phyloP scores from a whole-genome alignment of 2,329 filamentous ascomycete genomes.

The Lomentospora prolificans region DNA sequence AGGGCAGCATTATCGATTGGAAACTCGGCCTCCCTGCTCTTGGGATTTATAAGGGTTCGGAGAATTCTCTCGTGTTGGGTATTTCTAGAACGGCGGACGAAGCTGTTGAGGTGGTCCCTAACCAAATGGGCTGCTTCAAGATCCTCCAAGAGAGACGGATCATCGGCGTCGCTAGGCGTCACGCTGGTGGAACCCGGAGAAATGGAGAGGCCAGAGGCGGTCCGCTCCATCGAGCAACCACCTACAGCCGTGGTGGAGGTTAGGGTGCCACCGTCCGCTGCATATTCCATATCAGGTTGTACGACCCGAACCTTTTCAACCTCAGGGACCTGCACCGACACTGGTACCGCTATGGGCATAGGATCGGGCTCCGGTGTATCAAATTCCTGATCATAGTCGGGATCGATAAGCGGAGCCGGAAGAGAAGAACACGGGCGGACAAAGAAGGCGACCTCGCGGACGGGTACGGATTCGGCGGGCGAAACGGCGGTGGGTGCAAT shows the following conservation, averaged over 20 bases:
- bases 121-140: slow-evolving; percentile 38
- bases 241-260: background rate
- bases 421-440: slow-evolving; percentile 1
- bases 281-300: background rate
- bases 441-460: slow-evolving; percentile 5
- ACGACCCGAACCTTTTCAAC: background rate
- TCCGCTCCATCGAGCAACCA: slow-evolving; percentile 32
- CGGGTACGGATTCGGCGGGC: slow-evolving; percentile 6
- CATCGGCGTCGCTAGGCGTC: slow-evolving; percentile 13
- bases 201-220: slow-evolving; percentile 38
- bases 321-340: background rate
- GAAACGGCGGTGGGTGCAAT: slow-evolving; percentile 10
- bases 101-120: slow-evolving; percentile 32
- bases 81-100: slow-evolving; percentile 33
- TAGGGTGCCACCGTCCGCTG: background rate
- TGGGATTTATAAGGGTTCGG: slow-evolving; percentile 45
- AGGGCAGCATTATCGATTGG: slow-evolving; percentile 48
- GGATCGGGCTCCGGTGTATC: slow-evolving; percentile 1
- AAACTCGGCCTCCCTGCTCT: slow-evolving; percentile 34
- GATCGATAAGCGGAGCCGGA: background rate
- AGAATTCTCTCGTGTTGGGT: slow-evolving; percentile 49
- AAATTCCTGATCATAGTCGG: background rate
- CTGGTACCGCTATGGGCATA: background rate
- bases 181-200: slow-evolving; percentile 24
- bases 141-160: slow-evolving; percentile 32